Evolutionary conservation across 345 rosid species (phyloP).

Genomic region (Lepidium africanum): DNA sequence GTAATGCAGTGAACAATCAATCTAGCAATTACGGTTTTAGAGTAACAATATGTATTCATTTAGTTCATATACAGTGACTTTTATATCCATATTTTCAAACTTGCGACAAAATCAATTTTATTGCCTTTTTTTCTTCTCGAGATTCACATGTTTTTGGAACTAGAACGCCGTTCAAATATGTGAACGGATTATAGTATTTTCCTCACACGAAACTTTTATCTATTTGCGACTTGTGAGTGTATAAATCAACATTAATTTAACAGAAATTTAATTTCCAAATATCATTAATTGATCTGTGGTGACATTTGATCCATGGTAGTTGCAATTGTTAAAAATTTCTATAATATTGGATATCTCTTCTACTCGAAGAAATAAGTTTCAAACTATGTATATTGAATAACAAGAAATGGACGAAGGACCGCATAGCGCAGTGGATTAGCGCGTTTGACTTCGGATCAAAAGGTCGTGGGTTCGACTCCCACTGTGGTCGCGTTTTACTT

Average conservation of each 20-base stretch:
- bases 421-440: slow-evolving; percentile 98
- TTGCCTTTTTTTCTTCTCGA: background rate
- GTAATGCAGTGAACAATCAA: background rate
- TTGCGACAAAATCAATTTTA: background rate
- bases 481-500: slow-evolving; percentile 56
- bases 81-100: background rate
- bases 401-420: background rate
- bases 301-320: background rate
- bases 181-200: too few relatives aligned
- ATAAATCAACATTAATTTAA: background rate
- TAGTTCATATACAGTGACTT: background rate
- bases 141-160: too few relatives aligned
- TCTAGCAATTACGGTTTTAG: background rate
- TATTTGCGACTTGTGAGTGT: background rate
- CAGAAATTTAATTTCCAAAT: background rate
- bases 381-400: too few relatives aligned
- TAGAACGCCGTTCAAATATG: too few relatives aligned
- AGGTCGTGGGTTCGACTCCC: slow-evolving; percentile 91
- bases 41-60: background rate
- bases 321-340: too few relatives aligned
- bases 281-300: background rate
- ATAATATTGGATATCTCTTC: too few relatives aligned
- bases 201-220: background rate
- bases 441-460: slow-evolving; percentile 94
- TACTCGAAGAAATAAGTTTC: too few relatives aligned